These are phyloP conservation scores for Candida oleophila DNA, from an alignment of 805 yeast genomes.

Conservation along the genomic window DNA sequence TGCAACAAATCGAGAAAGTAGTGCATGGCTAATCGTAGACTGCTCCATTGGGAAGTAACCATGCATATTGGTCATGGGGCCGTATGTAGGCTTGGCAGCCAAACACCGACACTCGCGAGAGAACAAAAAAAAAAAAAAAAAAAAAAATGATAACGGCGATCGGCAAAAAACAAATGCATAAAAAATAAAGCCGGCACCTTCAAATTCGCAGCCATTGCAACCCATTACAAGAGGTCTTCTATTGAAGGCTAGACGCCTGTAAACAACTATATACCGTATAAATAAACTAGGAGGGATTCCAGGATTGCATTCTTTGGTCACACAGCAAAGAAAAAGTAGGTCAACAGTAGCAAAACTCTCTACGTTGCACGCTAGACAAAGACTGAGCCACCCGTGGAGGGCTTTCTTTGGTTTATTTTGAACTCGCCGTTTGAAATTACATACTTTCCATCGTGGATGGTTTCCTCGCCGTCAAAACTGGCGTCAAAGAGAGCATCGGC, in stretches of 20 bases:
- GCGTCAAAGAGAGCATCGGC: no score
- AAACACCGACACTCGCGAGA: background rate
- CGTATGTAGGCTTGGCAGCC: background rate
- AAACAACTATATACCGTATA: no score
- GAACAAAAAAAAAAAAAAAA: no score
- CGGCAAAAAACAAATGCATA: background rate
- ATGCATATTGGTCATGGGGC: background rate
- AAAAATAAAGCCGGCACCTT: no score
- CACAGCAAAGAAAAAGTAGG: no score
- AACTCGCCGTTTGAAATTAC: background rate
- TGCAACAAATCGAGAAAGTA: constrained; percentile 6
- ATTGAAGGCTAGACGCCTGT: no score
- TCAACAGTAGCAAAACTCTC: background rate
- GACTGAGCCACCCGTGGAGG: constrained; percentile 16
- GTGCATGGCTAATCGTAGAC: constrained; percentile 7
- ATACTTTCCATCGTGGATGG: background rate
- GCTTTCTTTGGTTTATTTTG: constrained; percentile 10
- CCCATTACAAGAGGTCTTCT: no score
- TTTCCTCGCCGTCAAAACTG: background rate
- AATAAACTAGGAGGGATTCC: no score
- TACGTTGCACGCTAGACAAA: constrained; percentile 7
- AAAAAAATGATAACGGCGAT: background rate
- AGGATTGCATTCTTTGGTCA: no score
- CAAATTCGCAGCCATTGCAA: background rate
- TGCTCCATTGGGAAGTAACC: constrained; percentile 4